Evolutionary conservation across 2,329 filamentous ascomycete genomes (phyloP), one percentile per base, ranked within the genome.

Genomic region (Botrytis sinoallii): DNA sequence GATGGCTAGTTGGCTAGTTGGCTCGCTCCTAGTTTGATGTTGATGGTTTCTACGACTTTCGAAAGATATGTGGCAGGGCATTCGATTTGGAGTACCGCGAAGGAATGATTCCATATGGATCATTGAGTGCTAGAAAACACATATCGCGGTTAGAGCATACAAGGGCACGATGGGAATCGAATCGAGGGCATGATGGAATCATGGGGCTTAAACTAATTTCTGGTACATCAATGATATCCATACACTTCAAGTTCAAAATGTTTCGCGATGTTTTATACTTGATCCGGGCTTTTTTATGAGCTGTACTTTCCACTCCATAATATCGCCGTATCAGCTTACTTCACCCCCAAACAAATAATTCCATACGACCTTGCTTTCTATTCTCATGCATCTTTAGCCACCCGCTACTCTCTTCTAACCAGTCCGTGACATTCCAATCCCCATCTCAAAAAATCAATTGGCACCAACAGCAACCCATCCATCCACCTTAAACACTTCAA

Each of bases 1-100:
- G 3, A 5, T 52, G 52, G 52, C 52, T 18, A 2, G 5, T 18
- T 52, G 52, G 52, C 52, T 18, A 2, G 5, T 18, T 29, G 14
- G 14, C 3, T 29, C 6, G 5, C n/a, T n/a, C 14, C 12, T 1
- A 18, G 3, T 1, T 4, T 29, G 0, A 4, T 16, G 3, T 0
- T 29, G 4, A 55, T 55, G 14, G 25, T 6, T 29, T 18, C 14
- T 9, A 29, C 3, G 6, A 29, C 8, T 3, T 16, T 55, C 25
- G n/a, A 29, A 8, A 18, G 8, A 1, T 6, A 55, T 55, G 14
- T 18, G n/a, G 5, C 8, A 55, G n/a, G 5, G 14, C 0, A 16
- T 8, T 18, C 25, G 4, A 12, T 16, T 16, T 16, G 4, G 22
- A 52, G 48, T n/a, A 52, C 0, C 4, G 22, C 22, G 48, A 14